Percentiles rank a stretch among this genome's conserved stretches.
phyloP scores from a whole-genome alignment of 371 early-diverging fungal species.

The Lichtheimia hyalospora region DNA sequence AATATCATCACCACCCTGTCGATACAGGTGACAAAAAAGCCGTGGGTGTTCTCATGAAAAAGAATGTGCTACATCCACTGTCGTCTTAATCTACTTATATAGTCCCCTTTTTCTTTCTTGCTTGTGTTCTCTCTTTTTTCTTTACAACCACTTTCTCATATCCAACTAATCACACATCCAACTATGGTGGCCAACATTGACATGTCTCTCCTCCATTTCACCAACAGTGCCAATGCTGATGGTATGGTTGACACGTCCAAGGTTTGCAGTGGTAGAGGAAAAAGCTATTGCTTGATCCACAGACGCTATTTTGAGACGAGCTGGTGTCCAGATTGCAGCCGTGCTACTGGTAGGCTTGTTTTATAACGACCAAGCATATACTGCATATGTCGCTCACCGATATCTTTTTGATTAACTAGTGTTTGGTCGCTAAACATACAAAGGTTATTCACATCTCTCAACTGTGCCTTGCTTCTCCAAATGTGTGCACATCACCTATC shows the following conservation, averaged over 20 bases:
- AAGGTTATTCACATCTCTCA: not conserved
- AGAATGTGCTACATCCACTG: not conserved
- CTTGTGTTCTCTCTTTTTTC: not conserved
- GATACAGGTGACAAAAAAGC: not conserved
- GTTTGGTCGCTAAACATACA: not conserved
- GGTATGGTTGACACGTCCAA: slow-evolving; percentile 1
- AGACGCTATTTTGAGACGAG: slow-evolving; percentile 39
- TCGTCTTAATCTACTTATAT: not conserved
- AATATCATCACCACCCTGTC: no score
- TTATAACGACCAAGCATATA: not conserved
- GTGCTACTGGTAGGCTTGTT: slow-evolving; percentile 4
- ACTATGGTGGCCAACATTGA: no score
- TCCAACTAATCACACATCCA: not conserved
- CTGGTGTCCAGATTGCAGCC: slow-evolving; percentile 42
- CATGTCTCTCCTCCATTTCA: slow-evolving; percentile 1
- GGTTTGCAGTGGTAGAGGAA: slow-evolving; percentile 22
- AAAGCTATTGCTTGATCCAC: slow-evolving; percentile 40
- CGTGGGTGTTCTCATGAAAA: not conserved
- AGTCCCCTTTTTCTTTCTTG: not conserved
- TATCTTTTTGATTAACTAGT: not conserved
- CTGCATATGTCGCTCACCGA: not conserved
- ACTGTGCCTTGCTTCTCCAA: not conserved
- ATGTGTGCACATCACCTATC: not conserved
- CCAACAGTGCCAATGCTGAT: not conserved
- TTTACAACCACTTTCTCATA: not conserved